Evolutionary conservation across 2,329 filamentous ascomycete species (phyloP), one percentile per base, ranked within the genome.

Genomic region (Phyllosticta capitalensis): DNA sequence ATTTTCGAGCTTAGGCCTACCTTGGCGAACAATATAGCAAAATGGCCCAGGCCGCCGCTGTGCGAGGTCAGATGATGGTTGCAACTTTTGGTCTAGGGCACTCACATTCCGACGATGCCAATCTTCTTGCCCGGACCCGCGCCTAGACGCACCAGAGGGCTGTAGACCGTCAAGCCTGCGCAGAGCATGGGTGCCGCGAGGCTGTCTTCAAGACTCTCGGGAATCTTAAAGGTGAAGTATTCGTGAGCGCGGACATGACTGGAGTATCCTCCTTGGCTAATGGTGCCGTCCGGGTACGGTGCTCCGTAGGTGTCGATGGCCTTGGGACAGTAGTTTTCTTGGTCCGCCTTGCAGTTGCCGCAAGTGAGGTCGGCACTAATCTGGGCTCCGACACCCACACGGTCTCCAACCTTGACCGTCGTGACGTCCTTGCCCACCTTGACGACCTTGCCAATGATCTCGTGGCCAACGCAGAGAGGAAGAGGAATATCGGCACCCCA

Each of bases 171-270:
- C 64, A 95, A 79, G 63, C 90, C 90, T 49, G 89, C 90, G 73
- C 90, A 95, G 65, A 94, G 81, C 87, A 92, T 90, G 9, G 88
- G 88, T 1, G 89, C 90, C 1, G 86, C 88, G 55, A 85, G 74
- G 22, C 71, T 71, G 61, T 72, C 77, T 63, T 78, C 72, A 52
- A 95, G 80, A 56, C 79, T 83, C 30, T 91, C 88, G 38, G 90
- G 90, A 64, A 95, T 92, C 68, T 87, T 87, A 74, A 84, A 84
- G 19, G 79, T 79, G 68, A 82, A 92, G 77, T 91, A 88, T 74
- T 92, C 87, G 73, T 92, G 88, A 0, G 85, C 83, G 64, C 88
- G 81, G 20, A 90, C 80, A 69, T 90, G 83, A 57, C 80, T 83
- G 4, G 83, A 77, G 71, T 86, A 87, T n/a, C 84, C 84, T 60